Evolutionary conservation across 2,329 filamentous ascomycete species (phyloP).

Genomic region (Sphaerostilbella broomeana): DNA sequence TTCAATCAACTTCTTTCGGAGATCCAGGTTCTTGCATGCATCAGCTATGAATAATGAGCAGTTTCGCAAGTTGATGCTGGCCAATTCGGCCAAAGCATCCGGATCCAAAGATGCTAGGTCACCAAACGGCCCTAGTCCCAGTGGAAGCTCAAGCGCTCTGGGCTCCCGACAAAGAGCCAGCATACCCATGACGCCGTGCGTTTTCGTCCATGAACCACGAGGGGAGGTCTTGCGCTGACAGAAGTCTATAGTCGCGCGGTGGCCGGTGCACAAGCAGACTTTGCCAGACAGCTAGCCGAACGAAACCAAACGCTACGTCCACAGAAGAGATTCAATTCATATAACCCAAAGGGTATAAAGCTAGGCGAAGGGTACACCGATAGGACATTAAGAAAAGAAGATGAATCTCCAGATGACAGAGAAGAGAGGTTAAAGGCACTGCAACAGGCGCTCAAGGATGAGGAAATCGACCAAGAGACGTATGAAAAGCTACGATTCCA

Average conservation of each 20-base stretch:
- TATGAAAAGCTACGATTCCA: conserved; percentile 70
- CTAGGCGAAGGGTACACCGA: conserved; percentile 78
- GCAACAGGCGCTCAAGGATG: conserved; percentile 74
- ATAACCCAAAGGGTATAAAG: conserved; percentile 75
- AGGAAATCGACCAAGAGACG: conserved; percentile 72
- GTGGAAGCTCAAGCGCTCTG: conserved; percentile 43
- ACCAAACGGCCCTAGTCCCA: conserved; percentile 21
- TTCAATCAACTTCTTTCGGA: too few relatives aligned
- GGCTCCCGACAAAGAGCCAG: conserved; percentile 73
- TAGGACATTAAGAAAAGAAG: conserved; percentile 60
- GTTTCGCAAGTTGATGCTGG: conserved; percentile 72
- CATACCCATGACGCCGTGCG: conserved; percentile 92
- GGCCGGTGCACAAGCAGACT: conserved; percentile 52
- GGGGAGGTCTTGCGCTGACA: too few relatives aligned
- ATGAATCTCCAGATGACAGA: conserved; percentile 46
- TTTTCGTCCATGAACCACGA: conserved; percentile 16
- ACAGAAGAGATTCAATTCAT: conserved; percentile 69
- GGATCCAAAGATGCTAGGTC: conserved; percentile 42
- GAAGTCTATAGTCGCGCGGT: conserved; percentile 53
- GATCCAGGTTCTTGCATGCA: too few relatives aligned
- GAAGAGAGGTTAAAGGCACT: conserved; percentile 67
- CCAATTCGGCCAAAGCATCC: conserved; percentile 36
- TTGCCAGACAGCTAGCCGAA: conserved; percentile 78
- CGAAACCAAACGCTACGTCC: conserved; percentile 50
- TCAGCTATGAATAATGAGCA: conserved; percentile 84